Evolutionary conservation across 1,139 yeast genomes (phyloP), one percentile per base, ranked within the genome.

Genomic region (Debaryomycetaceae sp.): DNA sequence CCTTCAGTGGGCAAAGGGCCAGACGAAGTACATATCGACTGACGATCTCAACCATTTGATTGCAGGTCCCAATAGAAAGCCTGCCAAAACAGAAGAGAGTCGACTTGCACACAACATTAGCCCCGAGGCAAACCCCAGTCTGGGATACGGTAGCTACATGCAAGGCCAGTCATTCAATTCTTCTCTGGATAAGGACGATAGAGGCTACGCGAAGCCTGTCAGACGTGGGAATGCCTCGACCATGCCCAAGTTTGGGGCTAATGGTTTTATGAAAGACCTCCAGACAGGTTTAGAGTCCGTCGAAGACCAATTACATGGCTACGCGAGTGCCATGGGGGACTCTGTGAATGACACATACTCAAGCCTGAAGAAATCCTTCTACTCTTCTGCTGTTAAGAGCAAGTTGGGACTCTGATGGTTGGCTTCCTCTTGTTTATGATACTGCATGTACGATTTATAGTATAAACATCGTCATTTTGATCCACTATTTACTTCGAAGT

Each of bases 1-100:
- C 0, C 69, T 87, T 40, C 94, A 84, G 61, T 87, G 97, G 95
- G 88, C 94, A 8, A 81, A 83, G 50, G 96, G 96, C 5, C 69
- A 58, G 39, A 74, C 83, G 1, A 79, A 77, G 32, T 73, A 74
- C 44, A 73, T 84, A 13, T 68, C 80, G 3, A 61, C 75, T 28
- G 73, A 75, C 1, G 96, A 87, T 46, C 63, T 85, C 45, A 73
- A 79, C 35, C 42, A 51, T n/a, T 53, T 83, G 35, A 67, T 85
- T 30, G 80, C 81, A 6, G 88, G 89, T 0, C 80, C 79, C 1
- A 75, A 72, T 42, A 69, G 87, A 51, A 73, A 76, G 18, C 64
- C 70, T 0, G 64, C 81, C 1, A 80, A 77, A 45, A 70, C 71
- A 41, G 67, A 69, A 22, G 92, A 84, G 50, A 73, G 80, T 44